Evolutionary conservation across 345 rosid species (phyloP).

Genomic region (Gossypium australe): DNA sequence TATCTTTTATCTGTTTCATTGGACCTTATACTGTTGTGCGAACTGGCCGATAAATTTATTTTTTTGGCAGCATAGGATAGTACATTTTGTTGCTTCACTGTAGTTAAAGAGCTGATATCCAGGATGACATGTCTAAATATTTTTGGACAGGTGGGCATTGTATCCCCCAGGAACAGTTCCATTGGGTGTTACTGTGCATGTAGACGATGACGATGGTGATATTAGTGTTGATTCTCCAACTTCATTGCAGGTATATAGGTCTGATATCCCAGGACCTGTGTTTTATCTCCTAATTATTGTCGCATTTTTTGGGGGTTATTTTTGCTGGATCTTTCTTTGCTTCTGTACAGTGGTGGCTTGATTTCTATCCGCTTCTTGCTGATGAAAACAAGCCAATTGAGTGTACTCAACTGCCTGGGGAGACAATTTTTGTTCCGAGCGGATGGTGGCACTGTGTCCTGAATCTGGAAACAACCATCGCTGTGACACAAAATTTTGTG

Average conservation of each 20-base stretch:
- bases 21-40: not conserved
- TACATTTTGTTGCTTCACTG: conserved; percentile 7
- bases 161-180: conserved; percentile 99
- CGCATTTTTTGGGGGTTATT: not conserved
- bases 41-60: not conserved
- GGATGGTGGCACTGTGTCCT: conserved; percentile 99
- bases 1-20: not conserved
- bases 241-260: conserved; percentile 67
- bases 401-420: conserved; percentile 85
- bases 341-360: conserved; percentile 87
- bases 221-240: conserved; percentile 81
- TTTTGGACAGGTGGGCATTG: conserved; percentile 79
- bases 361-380: conserved; percentile 87
- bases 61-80: not conserved
- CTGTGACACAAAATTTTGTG: conserved; percentile 92
- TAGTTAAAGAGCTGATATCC: conserved; percentile 9
- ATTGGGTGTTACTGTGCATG: conserved; percentile 91
- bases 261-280: not conserved
- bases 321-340: conserved; percentile 5
- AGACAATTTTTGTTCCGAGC: conserved; percentile 90
- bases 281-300: conserved; percentile 12
- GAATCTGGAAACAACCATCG: conserved; percentile 80
- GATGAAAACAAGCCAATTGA: conserved; percentile 91
- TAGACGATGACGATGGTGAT: conserved; percentile 93
- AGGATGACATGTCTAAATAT: conserved; percentile 6